phyloP scores from a whole-genome alignment of 2,329 filamentous ascomycete species.

The Juglanconis juglandina region DNA sequence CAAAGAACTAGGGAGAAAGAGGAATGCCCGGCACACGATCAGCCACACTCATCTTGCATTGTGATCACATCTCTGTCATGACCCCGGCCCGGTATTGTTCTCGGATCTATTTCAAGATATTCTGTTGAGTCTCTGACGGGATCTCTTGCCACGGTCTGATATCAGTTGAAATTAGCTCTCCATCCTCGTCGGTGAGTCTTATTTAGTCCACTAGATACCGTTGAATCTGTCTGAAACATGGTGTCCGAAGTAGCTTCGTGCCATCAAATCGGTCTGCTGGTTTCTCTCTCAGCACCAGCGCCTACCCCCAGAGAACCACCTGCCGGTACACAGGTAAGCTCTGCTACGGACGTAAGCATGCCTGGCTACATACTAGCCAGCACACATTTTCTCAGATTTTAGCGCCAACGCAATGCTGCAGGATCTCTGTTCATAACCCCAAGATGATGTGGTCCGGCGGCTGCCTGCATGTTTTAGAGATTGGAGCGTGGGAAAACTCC shows the following conservation, averaged over 20 bases:
- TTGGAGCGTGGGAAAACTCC: slow-evolving; percentile 4
- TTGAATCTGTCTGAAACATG: not conserved
- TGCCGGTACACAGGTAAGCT: not conserved
- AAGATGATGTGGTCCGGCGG: slow-evolving; percentile 16
- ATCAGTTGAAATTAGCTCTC: no score
- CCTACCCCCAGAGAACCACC: not conserved
- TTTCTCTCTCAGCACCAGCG: not conserved
- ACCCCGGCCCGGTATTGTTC: no score
- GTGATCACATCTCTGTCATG: no score
- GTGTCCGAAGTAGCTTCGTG: not conserved
- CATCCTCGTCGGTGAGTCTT: no score
- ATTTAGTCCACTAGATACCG: not conserved
- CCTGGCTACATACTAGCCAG: not conserved
- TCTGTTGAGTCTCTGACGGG: no score
- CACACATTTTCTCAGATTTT: not conserved
- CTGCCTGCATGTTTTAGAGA: slow-evolving; percentile 8
- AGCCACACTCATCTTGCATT: no score
- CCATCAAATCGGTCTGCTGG: not conserved
- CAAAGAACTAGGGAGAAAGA: no score
- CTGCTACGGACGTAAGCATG: slow-evolving; percentile 14
- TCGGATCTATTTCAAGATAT: no score
- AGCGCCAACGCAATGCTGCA: slow-evolving; percentile 18
- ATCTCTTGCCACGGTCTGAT: no score
- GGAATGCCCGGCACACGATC: no score
- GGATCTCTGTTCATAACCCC: slow-evolving; percentile 17